A percentile compares a stretch with the other conserved stretches of the same genome.
Evolutionary conservation across 345 rosid species (phyloP).

Genomic region (Linum lewisii): DNA sequence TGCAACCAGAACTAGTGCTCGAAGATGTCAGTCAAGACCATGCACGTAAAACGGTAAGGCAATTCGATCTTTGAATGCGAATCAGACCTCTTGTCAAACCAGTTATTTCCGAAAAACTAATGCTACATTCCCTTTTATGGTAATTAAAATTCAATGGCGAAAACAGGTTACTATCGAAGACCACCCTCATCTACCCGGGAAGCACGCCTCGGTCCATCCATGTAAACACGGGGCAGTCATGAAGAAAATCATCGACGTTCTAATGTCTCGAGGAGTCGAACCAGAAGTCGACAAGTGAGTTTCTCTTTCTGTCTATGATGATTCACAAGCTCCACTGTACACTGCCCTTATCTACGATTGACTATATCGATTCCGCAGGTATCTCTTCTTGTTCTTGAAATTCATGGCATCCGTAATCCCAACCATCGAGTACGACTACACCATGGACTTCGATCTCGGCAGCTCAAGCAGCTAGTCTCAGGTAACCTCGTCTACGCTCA

Average conservation of each 20-base stretch:
- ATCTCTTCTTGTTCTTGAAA: slow-evolving; percentile 86
- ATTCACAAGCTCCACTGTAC: neutral
- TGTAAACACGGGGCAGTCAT: slow-evolving; percentile 98
- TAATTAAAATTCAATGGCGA: no score
- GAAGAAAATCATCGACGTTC: slow-evolving; percentile 96
- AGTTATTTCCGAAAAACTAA: no score
- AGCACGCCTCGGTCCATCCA: slow-evolving; percentile 99
- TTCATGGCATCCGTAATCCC: slow-evolving; percentile 92
- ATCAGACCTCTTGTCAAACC: no score
- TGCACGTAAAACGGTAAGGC: slow-evolving; percentile 73
- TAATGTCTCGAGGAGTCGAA: slow-evolving; percentile 93
- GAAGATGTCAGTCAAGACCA: slow-evolving; percentile 95
- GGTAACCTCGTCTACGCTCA: slow-evolving; percentile 9
- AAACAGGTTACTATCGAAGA: slow-evolving; percentile 94
- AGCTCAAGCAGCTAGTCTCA: slow-evolving; percentile 54
- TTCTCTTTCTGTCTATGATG: neutral
- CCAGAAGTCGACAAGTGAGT: slow-evolving; percentile 97
- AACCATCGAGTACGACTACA: slow-evolving; percentile 87
- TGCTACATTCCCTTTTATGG: neutral
- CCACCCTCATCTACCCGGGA: slow-evolving; percentile 95
- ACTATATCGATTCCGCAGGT: slow-evolving; percentile 34
- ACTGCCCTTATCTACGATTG: neutral
- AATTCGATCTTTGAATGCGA: no score
- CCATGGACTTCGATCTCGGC: slow-evolving; percentile 94
- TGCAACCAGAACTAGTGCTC: slow-evolving; percentile 79